phyloP scores from a whole-genome alignment of 495 filamentous ascomycete species.

The Trichocladium uniseriatum region DNA sequence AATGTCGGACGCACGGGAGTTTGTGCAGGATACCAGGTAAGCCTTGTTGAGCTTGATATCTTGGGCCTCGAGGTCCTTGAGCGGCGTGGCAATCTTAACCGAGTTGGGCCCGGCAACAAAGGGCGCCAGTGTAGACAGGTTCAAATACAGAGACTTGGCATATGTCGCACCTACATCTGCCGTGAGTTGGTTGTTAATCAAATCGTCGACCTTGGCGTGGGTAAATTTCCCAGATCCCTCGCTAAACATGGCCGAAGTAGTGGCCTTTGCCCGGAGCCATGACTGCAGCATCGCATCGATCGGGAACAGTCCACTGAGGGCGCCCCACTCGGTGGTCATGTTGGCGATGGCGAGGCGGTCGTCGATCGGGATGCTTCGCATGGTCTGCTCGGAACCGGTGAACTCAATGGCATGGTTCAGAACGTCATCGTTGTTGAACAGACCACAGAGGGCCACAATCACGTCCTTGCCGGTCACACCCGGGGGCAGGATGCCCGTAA shows the following conservation, averaged over 20 bases:
- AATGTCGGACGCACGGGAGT: constrained; percentile 74
- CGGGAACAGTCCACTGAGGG: constrained; percentile 67
- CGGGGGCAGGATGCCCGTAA: constrained; percentile 62
- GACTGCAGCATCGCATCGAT: constrained; percentile 61
- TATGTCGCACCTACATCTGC: constrained; percentile 53
- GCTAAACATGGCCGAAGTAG: constrained; percentile 45
- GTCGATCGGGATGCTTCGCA: constrained; percentile 66
- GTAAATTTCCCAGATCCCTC: constrained; percentile 39
- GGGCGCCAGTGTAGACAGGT: constrained; percentile 76
- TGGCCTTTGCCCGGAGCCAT: constrained; percentile 77
- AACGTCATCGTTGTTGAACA: constrained; percentile 85
- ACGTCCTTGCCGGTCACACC: constrained; percentile 95
- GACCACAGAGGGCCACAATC: constrained; percentile 78
- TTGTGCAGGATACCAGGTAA: constrained; percentile 89
- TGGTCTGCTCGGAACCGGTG: constrained; percentile 66
- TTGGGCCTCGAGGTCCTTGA: constrained; percentile 60
- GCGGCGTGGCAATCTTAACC: constrained; percentile 76
- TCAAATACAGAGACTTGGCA: constrained; percentile 66
- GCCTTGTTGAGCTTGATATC: constrained; percentile 74
- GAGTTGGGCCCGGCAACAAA: constrained; percentile 88
- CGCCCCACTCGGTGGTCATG: constrained; percentile 97
- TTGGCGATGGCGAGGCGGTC: constrained; percentile 79
- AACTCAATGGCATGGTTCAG: constrained; percentile 93
- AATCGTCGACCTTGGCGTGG: constrained; percentile 37
- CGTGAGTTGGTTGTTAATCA: no score